Evolutionary conservation across 73 alveolate species (phyloP).

Genomic region (Paramecium octaurelia): DNA sequence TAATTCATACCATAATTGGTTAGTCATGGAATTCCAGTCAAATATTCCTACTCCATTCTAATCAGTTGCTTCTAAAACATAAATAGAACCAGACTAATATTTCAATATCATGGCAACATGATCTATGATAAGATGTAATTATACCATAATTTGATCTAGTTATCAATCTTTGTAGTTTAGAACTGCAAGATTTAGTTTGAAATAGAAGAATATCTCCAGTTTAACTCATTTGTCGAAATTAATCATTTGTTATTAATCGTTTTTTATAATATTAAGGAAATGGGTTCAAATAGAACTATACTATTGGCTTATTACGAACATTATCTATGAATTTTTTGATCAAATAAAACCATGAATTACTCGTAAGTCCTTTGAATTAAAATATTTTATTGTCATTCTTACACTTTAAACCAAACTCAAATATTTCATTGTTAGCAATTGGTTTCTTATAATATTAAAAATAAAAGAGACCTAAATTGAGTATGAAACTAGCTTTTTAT

Average conservation of each 20-base stretch:
- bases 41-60: slow-evolving; percentile 16
- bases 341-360: not conserved
- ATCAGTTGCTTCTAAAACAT: slow-evolving; percentile 18
- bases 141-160: slow-evolving; percentile 41
- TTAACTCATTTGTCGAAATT: not conserved
- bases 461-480: not conserved
- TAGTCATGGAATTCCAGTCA: not conserved
- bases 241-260: not conserved
- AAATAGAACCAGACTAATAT: not conserved
- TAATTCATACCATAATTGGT: not conserved
- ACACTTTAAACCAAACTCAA: slow-evolving; percentile 20
- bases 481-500: not conserved
- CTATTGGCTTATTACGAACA: not conserved
- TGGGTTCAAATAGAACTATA: not conserved
- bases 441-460: not conserved
- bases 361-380: not conserved
- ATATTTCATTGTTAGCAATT: not conserved
- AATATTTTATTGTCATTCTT: not conserved
- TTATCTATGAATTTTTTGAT: not conserved
- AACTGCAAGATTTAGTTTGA: not conserved
- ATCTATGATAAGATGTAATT: not conserved
- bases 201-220: slow-evolving; percentile 27
- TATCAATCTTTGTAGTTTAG: not conserved
- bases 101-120: slow-evolving; percentile 38
- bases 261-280: not conserved